These are phyloP conservation scores for Boletus reticuloceps DNA, from an alignment of 768 basidiomycete species.

Conservation along the genomic window DNA sequence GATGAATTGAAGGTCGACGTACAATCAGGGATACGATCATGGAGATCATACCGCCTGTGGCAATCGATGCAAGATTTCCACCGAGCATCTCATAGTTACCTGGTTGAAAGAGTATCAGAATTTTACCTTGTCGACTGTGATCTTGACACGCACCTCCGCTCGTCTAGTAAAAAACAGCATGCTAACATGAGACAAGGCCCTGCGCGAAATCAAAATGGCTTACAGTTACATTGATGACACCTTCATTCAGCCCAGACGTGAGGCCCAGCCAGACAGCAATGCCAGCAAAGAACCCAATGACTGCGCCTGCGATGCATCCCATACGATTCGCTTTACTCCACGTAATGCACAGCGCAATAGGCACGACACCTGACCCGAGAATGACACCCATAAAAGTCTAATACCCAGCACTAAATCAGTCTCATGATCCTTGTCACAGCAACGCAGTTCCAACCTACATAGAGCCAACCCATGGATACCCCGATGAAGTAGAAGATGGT, in stretches of 20 bases:
- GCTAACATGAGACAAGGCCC: background rate
- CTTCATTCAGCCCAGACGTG: constrained; percentile 65
- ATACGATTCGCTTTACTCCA: constrained; percentile 85
- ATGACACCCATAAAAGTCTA: constrained; percentile 89
- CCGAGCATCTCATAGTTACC: constrained; percentile 77
- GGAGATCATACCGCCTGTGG: constrained; percentile 75
- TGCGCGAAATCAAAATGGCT: constrained; percentile 15
- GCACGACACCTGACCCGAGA: constrained; percentile 81
- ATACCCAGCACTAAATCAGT: background rate
- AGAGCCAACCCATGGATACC: constrained; percentile 92
- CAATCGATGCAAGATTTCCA: constrained; percentile 86
- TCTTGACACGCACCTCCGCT: constrained; percentile 46
- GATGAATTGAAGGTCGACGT: constrained; percentile 19
- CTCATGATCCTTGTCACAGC: background rate
- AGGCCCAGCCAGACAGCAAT: constrained; percentile 85
- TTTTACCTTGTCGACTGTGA: constrained; percentile 1
- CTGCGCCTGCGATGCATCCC: constrained; percentile 75
- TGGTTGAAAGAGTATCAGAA: constrained; percentile 8
- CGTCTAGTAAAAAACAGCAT: constrained; percentile 31
- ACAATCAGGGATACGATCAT: constrained; percentile 63
- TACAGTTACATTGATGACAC: constrained; percentile 68
- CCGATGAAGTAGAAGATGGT: constrained; percentile 88
- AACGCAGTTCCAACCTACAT: constrained; percentile 48
- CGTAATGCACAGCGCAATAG: constrained; percentile 82
- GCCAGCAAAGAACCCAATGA: constrained; percentile 67